Base-by-base conservation (phyloP, 2,329 filamentous ascomycete genomes). In the Fusarium anguioides region DNA sequence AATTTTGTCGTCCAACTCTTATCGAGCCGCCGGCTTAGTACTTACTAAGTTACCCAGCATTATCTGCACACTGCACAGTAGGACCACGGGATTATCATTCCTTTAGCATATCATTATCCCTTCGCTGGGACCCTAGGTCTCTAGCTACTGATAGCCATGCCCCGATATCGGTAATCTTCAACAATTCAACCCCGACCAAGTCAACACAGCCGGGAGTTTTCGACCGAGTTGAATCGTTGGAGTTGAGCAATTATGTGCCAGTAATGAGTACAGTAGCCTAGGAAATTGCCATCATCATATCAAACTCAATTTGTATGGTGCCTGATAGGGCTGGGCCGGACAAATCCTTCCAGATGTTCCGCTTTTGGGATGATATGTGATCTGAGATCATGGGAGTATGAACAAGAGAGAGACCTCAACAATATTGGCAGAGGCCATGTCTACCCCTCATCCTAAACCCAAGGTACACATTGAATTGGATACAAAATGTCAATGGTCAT, bases 311-410 rank as follows among this genome's bases (percentile, higher is more conserved):
- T n/a, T n/a, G n/a, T 23, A 15, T 6, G 20, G 54, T 61, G 27
- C 49, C 41, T 61, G 60, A 20, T 53, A 68, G 41, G 64, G 64
- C 60, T 68, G 64, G 57, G n/a, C 17, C 21, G 31, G 46, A 26
- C 26, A 29, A 27, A 21, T 47, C 21, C 45, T n/a, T 17, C 20
- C n/a, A 29, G 40, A 17, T 50, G 41, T 42, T 35, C 44, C 35
- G 12, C n/a, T 18, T 50, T 29, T n/a, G n/a, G n/a, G 40, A 26
- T 10, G 6, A 6, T 10, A 26, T 26, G 6, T 26, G 10, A 10
- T 10, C 24, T 26, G 24, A 26, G 24, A 26, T 6, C 6, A 6
- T 26, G 6, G 24, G 9, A 18, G 23, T 36, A 24, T 33, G 29
- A 41, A 20, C 14, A 7, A 36, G 23, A 20, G 27, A 17, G n/a